Evolutionary conservation across 192 early-diverging fungal species (phyloP).

Genomic region (Chytriomyces sp.): DNA sequence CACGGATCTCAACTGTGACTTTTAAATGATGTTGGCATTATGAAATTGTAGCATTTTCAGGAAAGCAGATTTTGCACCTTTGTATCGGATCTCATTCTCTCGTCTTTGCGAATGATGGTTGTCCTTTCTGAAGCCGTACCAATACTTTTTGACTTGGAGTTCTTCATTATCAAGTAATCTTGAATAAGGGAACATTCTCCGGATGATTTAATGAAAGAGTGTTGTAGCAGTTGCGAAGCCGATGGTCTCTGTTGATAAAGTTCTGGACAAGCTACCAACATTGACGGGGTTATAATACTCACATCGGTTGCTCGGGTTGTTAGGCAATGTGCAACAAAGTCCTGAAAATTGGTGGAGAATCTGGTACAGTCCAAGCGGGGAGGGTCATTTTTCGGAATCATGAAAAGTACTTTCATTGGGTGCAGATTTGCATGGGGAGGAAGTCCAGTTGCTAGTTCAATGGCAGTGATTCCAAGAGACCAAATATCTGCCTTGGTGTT

Average conservation of each 20-base stretch:
- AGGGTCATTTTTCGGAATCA: conserved; percentile 90
- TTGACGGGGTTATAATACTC: background rate
- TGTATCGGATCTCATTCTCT: no score
- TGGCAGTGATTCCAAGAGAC: conserved; percentile 96
- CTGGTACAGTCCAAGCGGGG: conserved; percentile 70
- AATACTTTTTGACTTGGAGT: background rate
- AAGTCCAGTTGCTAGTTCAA: conserved; percentile 83
- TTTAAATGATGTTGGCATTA: background rate
- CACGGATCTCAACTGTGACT: background rate
- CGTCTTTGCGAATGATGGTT: background rate
- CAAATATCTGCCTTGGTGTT: conserved; percentile 74
- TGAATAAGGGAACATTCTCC: conserved; percentile 59
- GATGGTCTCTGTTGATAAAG: conserved; percentile 67
- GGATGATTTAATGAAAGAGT: conserved; percentile 79
- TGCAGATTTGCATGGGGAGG: conserved; percentile 31
- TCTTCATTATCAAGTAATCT: background rate
- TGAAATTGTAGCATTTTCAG: background rate
- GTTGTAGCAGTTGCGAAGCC: conserved; percentile 84
- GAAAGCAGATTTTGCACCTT: background rate
- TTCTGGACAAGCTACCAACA: background rate
- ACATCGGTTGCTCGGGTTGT: conserved; percentile 46
- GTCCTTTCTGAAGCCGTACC: background rate
- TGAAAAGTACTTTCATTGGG: conserved; percentile 70
- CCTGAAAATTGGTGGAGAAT: conserved; percentile 82
- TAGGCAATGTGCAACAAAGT: conserved; percentile 85